phyloP scores from a whole-genome alignment of 257 asterid genomes.

The Haberlea rhodopensis region DNA sequence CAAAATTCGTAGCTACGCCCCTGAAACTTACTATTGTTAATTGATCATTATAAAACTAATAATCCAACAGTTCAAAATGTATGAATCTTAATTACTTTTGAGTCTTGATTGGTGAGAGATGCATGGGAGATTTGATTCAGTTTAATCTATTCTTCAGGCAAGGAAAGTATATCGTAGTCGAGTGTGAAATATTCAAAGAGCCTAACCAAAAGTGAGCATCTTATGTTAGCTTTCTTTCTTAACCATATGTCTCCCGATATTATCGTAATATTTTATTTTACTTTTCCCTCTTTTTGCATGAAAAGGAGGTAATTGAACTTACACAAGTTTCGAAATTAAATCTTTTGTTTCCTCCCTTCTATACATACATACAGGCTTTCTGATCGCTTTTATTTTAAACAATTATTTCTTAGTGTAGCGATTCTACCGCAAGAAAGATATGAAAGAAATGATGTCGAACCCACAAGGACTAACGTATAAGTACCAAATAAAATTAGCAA shows the following conservation, averaged over 20 bases:
- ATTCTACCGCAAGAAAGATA: no score
- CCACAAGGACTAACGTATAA: no score
- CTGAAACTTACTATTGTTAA: no score
- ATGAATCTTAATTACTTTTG: constrained; percentile 28
- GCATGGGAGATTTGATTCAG: constrained; percentile 12
- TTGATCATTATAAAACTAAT: not conserved
- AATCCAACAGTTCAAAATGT: not conserved
- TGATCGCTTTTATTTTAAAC: no score
- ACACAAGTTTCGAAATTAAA: no score
- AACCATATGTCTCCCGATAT: constrained; percentile 14
- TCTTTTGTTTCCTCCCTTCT: no score
- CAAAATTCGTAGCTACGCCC: no score
- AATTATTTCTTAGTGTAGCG: no score
- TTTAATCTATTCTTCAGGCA: not conserved
- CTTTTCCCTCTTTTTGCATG: not conserved
- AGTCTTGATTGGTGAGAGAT: constrained; percentile 14
- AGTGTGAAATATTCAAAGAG: constrained; percentile 46
- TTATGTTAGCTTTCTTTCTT: constrained; percentile 15
- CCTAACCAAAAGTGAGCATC: constrained; percentile 35
- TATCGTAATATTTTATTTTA: not conserved
- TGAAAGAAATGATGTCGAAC: no score
- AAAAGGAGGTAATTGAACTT: no score
- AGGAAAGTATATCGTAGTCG: constrained; percentile 9
- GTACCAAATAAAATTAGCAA: no score
- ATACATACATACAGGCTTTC: no score